Evolutionary conservation across 306 rosid genomes (phyloP).

Genomic region (Calophaca sinica): DNA sequence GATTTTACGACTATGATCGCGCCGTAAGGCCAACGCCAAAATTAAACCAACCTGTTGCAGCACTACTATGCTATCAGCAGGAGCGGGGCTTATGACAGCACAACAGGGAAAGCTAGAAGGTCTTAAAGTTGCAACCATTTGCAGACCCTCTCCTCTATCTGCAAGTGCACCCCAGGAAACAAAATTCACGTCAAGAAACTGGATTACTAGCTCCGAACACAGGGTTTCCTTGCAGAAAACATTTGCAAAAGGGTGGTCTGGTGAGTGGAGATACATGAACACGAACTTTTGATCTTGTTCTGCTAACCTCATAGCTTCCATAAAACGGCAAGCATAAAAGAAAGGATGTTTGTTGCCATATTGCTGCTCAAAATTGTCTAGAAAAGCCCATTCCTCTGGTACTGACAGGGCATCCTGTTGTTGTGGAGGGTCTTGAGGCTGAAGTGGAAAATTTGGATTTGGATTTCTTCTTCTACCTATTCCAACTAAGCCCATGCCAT

Average conservation of each 20-base stretch:
- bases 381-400: constrained; percentile 63
- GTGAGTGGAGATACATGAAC: constrained; percentile 85
- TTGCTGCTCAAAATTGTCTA: constrained; percentile 62
- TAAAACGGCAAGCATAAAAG: constrained; percentile 67
- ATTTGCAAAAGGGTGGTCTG: constrained; percentile 69
- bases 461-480: constrained; percentile 66
- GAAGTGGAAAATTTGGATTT: constrained; percentile 45
- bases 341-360: constrained; percentile 69
- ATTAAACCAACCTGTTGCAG: constrained; percentile 69
- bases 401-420: constrained; percentile 36
- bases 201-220: constrained; percentile 66
- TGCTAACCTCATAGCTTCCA: constrained; percentile 68
- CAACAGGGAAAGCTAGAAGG: constrained; percentile 77
- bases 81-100: constrained; percentile 66
- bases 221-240: constrained; percentile 71
- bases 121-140: constrained; percentile 63
- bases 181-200: constrained; percentile 84
- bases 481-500: constrained; percentile 60
- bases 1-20: too few species aligned
- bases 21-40: neutral
- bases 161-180: constrained; percentile 76
- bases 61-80: constrained; percentile 60
- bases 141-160: constrained; percentile 66
- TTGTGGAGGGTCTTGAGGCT: constrained; percentile 15
- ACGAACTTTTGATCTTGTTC: constrained; percentile 69